These are phyloP conservation scores for Cladosporium cucumerinum DNA, from an alignment of 2,329 filamentous ascomycete species.

Conservation along the genomic window DNA sequence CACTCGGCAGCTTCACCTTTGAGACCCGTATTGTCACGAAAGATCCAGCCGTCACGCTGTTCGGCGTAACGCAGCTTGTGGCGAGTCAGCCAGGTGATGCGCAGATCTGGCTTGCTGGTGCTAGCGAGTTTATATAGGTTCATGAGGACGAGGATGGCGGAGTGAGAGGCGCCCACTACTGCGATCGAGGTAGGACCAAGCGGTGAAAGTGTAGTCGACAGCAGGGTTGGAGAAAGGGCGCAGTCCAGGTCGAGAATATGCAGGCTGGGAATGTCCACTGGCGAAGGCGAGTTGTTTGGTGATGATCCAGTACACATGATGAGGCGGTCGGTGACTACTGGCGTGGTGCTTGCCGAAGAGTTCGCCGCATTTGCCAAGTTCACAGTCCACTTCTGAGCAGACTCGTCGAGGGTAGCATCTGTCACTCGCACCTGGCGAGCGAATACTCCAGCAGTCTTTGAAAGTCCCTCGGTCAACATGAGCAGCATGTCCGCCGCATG, in stretches of 20 bases:
- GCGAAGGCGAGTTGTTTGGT: slow-evolving; percentile 46
- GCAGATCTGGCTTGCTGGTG: slow-evolving; percentile 51
- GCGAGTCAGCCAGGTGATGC: slow-evolving; percentile 61
- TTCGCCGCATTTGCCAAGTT: slow-evolving; percentile 30
- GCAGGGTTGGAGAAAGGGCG: slow-evolving; percentile 52
- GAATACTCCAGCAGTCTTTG: slow-evolving; percentile 39
- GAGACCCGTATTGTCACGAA: slow-evolving; percentile 63
- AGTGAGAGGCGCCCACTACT: slow-evolving; percentile 62
- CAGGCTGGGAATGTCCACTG: slow-evolving; percentile 40
- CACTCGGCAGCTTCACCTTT: slow-evolving; percentile 61
- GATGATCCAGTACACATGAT: slow-evolving; percentile 59
- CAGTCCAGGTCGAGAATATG: slow-evolving; percentile 52
- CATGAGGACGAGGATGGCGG: slow-evolving; percentile 59
- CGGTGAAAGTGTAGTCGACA: slow-evolving; percentile 41
- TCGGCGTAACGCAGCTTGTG: slow-evolving; percentile 60
- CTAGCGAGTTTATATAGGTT: slow-evolving; percentile 56
- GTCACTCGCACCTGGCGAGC: slow-evolving; percentile 40
- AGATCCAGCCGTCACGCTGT: slow-evolving; percentile 61
- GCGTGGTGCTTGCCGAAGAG: slow-evolving; percentile 27
- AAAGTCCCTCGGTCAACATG: slow-evolving; percentile 47
- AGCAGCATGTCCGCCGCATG: slow-evolving; percentile 57
- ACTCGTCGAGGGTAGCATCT: slow-evolving; percentile 39
- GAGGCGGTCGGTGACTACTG: slow-evolving; percentile 42
- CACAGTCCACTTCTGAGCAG: slow-evolving; percentile 39
- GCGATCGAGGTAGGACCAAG: slow-evolving; percentile 46